Evolutionary conservation across 2,329 filamentous ascomycete genomes (phyloP), one percentile per base, ranked within the genome.

Genomic region (Metarhizium anisopliae): DNA sequence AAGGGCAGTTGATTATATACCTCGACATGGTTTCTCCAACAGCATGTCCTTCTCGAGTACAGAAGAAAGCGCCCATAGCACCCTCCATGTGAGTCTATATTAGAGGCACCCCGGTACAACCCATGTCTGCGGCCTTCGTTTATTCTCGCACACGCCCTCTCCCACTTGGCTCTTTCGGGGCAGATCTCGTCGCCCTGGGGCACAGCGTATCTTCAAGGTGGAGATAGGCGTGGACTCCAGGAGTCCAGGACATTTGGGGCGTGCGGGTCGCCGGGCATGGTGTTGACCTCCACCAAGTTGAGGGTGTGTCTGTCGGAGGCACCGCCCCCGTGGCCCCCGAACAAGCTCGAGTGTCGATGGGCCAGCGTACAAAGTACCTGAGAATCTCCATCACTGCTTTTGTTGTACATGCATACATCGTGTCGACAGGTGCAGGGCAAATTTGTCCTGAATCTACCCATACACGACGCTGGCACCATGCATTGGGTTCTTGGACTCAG

Each of bases 1-100:
- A 51, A 51, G 47, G 55, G 43, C 40, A 30, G 55, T 57, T 47
- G 51, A 50, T 45, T 56, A 56, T 53, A 55, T 55, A 55, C 47
- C 36, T 51, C 32, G 53, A 29, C 45, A 29, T 49, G 45, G 18
- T 47, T 35, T 47, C 16, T 49, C 54, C 38, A 49, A 47, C 50
- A 43, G 32, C 38, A 40, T 14, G 40, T 36, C 25, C 47, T 13
- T 47, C 40, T 54, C 35, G 40, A 40, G 36, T 32, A 20, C 36
- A 52, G 42, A 30, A n/a, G 14, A 43, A 49, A 14, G 11, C 51
- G 32, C 38, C 29, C 36, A 45, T 10, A 8, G n/a, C 20, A 45
- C 18, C 51, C 40, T 53, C 45, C n/a, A 14, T 32, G 8, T 4
- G 40, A 18, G 40, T 36, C 14, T 16, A 18, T 13, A 14, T 35